Evolutionary conservation across 441 rosid species (phyloP), one percentile per base, ranked within the genome.

Genomic region (Croton laevigatus): DNA sequence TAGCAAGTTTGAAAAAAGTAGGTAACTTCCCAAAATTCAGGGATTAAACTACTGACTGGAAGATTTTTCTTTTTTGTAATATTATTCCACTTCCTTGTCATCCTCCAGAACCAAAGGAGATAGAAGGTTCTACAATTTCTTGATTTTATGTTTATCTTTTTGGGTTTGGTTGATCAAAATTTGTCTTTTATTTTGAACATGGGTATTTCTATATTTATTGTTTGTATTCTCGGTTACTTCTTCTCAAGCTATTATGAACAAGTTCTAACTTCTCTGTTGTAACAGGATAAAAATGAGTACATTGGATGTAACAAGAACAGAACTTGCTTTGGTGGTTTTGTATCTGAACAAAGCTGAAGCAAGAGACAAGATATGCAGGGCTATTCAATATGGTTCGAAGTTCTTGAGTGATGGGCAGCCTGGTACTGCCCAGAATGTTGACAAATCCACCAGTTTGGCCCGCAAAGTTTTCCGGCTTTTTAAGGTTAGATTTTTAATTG

Each of bases 321-420:
- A 93, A 79, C 95, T 95, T 79, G 97, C 83, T 62, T 92, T 91
- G 66, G 60, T 89, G 19, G 91, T 93, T 62, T 73, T 93, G 42
- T 95, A 88, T 81, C 87, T 95, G 88, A 91, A 89, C 75, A 93
- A 93, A 82, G 97, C 97, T 78, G 99, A 93, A 76, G 97, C 99
- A 75, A 88, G 97, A 81, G 99, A 95, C 81, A 95, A 95, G 95
- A 89, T 95, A 72, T 95, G 97, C 73, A 83, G 97, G 84, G 97
- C 98, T 68, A 95, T 95, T 77, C 98, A 93, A 59, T 93, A 91
- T 63, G 99, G 98, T 78, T 93, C 99, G 0, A 95, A 93, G 73
- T 95, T 91, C 77, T 42, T 95, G 79, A 93, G 99, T 57, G 51
- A 84, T 64, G 99, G 98, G 16, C 82, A 91, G 71, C 89, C 97